A percentile compares a stretch with the other conserved stretches of the same genome.
Conservation (phyloP, 148 eudicot genomes). For the Persicaria maculosa region DNA sequence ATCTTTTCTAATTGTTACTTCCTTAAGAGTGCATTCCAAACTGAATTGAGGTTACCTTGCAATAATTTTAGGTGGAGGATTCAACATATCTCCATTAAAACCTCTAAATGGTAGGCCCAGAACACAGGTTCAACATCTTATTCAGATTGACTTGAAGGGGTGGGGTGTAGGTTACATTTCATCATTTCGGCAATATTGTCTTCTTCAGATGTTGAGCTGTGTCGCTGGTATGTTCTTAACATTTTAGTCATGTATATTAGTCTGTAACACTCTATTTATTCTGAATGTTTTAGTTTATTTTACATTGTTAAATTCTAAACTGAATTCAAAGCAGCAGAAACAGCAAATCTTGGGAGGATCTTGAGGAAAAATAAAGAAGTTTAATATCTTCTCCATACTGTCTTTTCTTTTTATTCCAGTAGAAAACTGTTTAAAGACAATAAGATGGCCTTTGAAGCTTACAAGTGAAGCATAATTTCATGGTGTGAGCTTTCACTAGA, state of each 20-base stretch:
- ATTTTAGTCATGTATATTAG: neutral
- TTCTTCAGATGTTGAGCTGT: conserved; percentile 90
- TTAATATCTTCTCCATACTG: neutral
- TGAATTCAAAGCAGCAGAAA: too few species aligned
- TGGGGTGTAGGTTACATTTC: conserved; percentile 81
- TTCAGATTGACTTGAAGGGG: conserved; percentile 97
- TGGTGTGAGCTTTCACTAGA: too few species aligned
- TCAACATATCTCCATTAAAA: conserved; percentile 88
- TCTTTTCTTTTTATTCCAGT: neutral
- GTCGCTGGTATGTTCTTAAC: conserved; percentile 65
- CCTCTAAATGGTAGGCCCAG: conserved; percentile 90
- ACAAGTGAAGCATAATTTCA: too few species aligned
- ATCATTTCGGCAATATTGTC: conserved; percentile 17
- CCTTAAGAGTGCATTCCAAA: neutral
- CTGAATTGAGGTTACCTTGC: neutral
- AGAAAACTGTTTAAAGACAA: too few species aligned
- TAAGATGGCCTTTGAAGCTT: too few species aligned
- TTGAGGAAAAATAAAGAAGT: too few species aligned
- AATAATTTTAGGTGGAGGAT: conserved; percentile 77
- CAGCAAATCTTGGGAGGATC: too few species aligned
- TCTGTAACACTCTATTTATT: neutral
- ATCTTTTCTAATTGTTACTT: neutral
- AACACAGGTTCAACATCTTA: conserved; percentile 93
- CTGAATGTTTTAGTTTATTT: neutral
- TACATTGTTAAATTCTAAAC: neutral